A percentile compares a stretch with the other conserved stretches of the same genome.
phyloP scores from a whole-genome alignment of 352 stramenopile genomes.

The Pythium pyrilobum region DNA sequence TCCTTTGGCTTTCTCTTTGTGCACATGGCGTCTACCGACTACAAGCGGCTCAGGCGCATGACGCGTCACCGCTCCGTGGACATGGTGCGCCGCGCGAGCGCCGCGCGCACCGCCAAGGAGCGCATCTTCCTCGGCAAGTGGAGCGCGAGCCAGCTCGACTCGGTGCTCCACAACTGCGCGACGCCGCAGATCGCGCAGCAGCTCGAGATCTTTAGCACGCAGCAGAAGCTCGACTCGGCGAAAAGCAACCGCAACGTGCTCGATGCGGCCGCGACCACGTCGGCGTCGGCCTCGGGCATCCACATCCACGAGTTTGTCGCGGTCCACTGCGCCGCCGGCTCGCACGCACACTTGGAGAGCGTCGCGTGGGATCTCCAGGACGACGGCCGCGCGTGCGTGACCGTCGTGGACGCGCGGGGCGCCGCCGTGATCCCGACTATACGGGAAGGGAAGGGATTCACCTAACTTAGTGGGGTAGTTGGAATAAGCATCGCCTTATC shows the following conservation, averaged over 20 bases:
- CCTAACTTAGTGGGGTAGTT: too few species aligned
- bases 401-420: too few species aligned
- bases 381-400: too few species aligned
- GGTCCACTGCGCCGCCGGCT: not conserved
- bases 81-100: not conserved
- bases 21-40: not conserved
- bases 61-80: not conserved
- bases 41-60: not conserved
- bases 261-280: too few species aligned
- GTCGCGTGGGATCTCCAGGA: not conserved
- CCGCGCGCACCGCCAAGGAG: not conserved
- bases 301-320: not conserved
- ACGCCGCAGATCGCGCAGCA: not conserved
- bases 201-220: too few species aligned
- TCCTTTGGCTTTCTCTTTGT: not conserved
- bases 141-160: not conserved
- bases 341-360: not conserved
- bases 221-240: too few species aligned
- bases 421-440: too few species aligned
- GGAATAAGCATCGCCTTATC: too few species aligned
- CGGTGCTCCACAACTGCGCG: not conserved
- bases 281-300: too few species aligned
- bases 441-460: too few species aligned
- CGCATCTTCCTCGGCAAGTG: not conserved
- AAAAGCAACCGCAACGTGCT: too few species aligned